These are phyloP conservation scores for Podaxis rugospora DNA, from an alignment of 768 basidiomycete species.

Conservation along the genomic window DNA sequence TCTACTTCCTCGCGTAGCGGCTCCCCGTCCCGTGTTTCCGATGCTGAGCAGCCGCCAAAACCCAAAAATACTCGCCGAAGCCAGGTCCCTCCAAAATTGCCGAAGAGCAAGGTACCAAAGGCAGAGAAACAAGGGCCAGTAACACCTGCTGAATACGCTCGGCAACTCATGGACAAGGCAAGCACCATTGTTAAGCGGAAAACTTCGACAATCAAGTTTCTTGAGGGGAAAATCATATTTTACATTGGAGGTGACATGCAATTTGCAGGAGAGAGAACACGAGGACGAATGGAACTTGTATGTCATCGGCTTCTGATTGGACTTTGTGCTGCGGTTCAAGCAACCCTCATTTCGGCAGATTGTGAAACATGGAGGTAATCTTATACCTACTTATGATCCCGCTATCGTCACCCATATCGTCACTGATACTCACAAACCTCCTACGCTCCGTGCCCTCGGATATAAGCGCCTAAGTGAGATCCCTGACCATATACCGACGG, in stretches of 20 bases:
- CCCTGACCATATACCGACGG: conserved; percentile 59
- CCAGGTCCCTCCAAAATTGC: conserved; percentile 9
- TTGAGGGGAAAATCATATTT: conserved; percentile 52
- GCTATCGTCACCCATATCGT: conserved; percentile 63
- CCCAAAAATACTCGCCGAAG: not conserved
- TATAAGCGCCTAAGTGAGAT: conserved; percentile 50
- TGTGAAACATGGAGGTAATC: conserved; percentile 54
- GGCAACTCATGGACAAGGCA: conserved; percentile 32
- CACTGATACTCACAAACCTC: conserved; percentile 32
- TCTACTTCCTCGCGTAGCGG: not conserved
- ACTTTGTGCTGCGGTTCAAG: not conserved
- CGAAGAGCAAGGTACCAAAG: conserved; percentile 19
- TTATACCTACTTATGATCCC: conserved; percentile 57
- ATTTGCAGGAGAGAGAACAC: conserved; percentile 46
- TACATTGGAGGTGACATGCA: conserved; percentile 57
- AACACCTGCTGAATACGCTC: conserved; percentile 52
- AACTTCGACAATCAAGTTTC: conserved; percentile 25
- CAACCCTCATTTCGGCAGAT: conserved; percentile 38
- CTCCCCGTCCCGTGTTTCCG: conserved; percentile 1
- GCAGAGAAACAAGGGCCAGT: conserved; percentile 38
- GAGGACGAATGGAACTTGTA: conserved; percentile 58
- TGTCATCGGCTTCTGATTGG: conserved; percentile 21
- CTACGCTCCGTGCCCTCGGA: conserved; percentile 39
- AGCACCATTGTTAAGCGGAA: conserved; percentile 10
- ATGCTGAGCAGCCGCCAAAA: conserved; percentile 16